phyloP scores from a whole-genome alignment of 768 basidiomycete genomes.

The Calocybe cyanea region DNA sequence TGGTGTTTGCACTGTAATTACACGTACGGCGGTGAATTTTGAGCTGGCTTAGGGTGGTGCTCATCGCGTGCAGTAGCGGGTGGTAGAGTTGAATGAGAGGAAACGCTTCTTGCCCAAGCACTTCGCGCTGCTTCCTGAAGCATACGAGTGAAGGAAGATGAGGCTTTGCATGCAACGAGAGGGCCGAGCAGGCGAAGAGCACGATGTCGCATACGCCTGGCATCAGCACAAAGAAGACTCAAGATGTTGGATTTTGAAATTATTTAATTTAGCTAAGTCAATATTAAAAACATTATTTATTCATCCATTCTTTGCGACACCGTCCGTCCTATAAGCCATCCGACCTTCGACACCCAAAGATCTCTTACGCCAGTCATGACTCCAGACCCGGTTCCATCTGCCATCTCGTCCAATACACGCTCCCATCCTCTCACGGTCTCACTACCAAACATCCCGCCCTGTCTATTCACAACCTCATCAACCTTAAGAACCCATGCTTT shows the following conservation, averaged over 20 bases:
- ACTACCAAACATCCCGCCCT: conserved; percentile 76
- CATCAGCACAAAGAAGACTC: conserved; percentile 15
- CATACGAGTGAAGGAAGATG: conserved; percentile 33
- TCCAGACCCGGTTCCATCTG: conserved; percentile 41
- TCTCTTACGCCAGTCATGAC: conserved; percentile 45
- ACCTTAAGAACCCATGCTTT: conserved; percentile 69
- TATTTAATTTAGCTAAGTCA: conserved; percentile 6
- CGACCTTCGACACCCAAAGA: conserved; percentile 69
- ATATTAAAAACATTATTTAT: conserved; percentile 7
- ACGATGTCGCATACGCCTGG: conserved; percentile 43
- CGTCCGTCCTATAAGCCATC: conserved; percentile 69
- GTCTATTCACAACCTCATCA: conserved; percentile 64
- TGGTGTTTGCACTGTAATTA: background rate
- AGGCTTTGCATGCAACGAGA: conserved; percentile 15
- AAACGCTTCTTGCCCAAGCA: conserved; percentile 39
- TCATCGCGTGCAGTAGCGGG: no score
- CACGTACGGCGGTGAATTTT: conserved; percentile 3
- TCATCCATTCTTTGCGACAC: conserved; percentile 34
- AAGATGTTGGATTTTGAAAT: conserved; percentile 12
- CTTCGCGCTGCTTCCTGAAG: conserved; percentile 47
- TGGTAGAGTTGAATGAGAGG: no score
- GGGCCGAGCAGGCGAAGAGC: conserved; percentile 31
- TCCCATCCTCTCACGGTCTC: conserved; percentile 72
- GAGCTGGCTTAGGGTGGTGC: background rate
- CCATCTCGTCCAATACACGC: conserved; percentile 62